Conservation (phyloP, 2,329 filamentous ascomycete genomes). For the Ambrosiella cleistominuta region DNA sequence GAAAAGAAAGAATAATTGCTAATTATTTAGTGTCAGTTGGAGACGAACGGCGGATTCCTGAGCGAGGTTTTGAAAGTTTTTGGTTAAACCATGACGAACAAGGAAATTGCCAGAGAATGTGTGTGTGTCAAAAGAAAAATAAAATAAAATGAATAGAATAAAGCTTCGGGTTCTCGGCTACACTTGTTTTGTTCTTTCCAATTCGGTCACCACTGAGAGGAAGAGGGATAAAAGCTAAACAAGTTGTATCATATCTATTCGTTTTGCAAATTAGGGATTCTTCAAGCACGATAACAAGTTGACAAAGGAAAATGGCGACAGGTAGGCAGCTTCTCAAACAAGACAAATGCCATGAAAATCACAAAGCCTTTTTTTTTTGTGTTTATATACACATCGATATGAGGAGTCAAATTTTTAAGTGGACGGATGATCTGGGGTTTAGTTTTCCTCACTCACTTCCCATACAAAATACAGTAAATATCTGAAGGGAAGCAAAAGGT, state of each 20-base stretch:
- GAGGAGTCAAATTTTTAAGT: background rate
- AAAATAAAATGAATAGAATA: too few relatives aligned
- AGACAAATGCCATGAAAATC: background rate
- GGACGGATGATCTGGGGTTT: background rate
- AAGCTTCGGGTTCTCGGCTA: too few relatives aligned
- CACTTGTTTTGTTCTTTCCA: too few relatives aligned
- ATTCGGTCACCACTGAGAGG: too few relatives aligned
- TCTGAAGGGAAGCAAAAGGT: too few relatives aligned
- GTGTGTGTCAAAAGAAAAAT: too few relatives aligned
- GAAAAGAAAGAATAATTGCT: background rate
- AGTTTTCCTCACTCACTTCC: background rate
- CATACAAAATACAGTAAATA: too few relatives aligned
- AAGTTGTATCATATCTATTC: background rate
- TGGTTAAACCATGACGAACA: background rate
- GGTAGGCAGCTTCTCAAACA: background rate
- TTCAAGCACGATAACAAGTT: background rate
- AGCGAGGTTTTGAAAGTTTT: background rate
- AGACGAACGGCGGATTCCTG: background rate
- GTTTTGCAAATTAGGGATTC: background rate
- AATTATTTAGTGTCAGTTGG: background rate
- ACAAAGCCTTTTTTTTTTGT: background rate
- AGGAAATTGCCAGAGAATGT: background rate
- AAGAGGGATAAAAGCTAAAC: too few relatives aligned
- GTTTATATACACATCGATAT: background rate
- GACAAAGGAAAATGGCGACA: background rate